These are phyloP conservation scores for Aspergillus ruber DNA, from an alignment of 2,329 filamentous ascomycete species.

Conservation along the genomic window DNA sequence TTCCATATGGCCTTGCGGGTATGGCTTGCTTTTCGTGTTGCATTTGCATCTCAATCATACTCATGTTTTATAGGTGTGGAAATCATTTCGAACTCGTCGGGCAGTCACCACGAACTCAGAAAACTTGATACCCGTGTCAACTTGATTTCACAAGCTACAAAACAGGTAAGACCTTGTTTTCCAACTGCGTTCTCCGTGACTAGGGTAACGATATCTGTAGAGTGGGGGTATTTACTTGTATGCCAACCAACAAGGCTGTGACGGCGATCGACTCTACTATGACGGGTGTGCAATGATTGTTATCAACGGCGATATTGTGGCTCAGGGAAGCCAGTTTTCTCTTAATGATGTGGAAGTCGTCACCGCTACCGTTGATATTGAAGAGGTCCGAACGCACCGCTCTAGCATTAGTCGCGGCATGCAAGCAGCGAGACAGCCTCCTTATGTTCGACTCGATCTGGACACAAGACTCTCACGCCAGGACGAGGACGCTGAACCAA, in stretches of 20 bases:
- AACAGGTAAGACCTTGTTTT: conserved; percentile 11
- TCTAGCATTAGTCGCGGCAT: conserved; percentile 24
- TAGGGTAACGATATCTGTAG: conserved; percentile 17
- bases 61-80: conserved; percentile 54
- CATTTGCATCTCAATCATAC: conserved; percentile 28
- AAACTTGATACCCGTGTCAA: conserved; percentile 60
- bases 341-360: conserved; percentile 61
- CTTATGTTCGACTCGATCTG: conserved; percentile 32
- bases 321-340: conserved; percentile 61
- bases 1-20: conserved; percentile 51
- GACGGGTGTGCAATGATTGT: conserved; percentile 60
- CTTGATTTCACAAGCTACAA: conserved; percentile 61
- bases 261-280: conserved; percentile 57
- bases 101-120: conserved; percentile 60
- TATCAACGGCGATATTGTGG: conserved; percentile 56
- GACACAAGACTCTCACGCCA: conserved; percentile 29
- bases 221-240: conserved; percentile 51
- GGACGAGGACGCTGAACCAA: conserved; percentile 38
- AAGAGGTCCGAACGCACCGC: conserved; percentile 47
- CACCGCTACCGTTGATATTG: conserved; percentile 61
- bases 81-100: conserved; percentile 64
- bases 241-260: conserved; percentile 55
- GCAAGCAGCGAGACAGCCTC: conserved; percentile 27
- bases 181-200: background rate
- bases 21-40: conserved; percentile 42